These are phyloP conservation scores for Metschnikowia picachoensis DNA, from an alignment of 805 yeast genomes.

Conservation along the genomic window DNA sequence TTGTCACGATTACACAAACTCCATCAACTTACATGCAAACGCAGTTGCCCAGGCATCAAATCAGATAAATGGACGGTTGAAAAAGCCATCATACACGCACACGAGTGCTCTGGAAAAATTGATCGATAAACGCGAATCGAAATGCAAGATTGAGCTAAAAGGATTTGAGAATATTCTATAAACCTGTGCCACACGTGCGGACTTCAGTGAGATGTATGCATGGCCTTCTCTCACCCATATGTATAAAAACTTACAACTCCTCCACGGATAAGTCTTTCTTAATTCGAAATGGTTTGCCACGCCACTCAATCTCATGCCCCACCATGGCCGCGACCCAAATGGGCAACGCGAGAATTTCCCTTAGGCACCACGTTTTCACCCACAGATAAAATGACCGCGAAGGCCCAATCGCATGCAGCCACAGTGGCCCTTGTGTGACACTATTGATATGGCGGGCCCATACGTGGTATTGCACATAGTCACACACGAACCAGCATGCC, in stretches of 20 bases:
- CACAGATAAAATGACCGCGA: slow-evolving; percentile 22
- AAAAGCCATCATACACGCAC: too few relatives aligned
- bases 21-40: too few relatives aligned
- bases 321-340: slow-evolving; percentile 78
- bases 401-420: slow-evolving; percentile 17
- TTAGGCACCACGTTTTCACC: slow-evolving; percentile 51
- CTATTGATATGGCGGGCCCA: slow-evolving; percentile 30
- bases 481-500: slow-evolving; percentile 59
- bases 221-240: too few relatives aligned
- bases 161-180: too few relatives aligned
- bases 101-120: too few relatives aligned
- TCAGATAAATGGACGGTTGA: too few relatives aligned
- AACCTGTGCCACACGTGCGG: too few relatives aligned
- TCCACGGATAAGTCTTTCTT: slow-evolving; percentile 75
- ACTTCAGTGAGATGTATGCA: too few relatives aligned
- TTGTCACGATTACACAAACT: too few relatives aligned
- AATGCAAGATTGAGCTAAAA: too few relatives aligned
- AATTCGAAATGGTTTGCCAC: slow-evolving; percentile 73
- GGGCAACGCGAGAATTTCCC: slow-evolving; percentile 77
- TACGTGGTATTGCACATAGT: slow-evolving; percentile 53
- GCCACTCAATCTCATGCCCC: slow-evolving; percentile 75
- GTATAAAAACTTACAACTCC: slow-evolving; percentile 32
- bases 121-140: too few relatives aligned
- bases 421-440: slow-evolving; percentile 6
- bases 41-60: too few relatives aligned